Evolutionary conservation across 148 eudicot genomes (phyloP).

Genomic region (Linanthus parryae): DNA sequence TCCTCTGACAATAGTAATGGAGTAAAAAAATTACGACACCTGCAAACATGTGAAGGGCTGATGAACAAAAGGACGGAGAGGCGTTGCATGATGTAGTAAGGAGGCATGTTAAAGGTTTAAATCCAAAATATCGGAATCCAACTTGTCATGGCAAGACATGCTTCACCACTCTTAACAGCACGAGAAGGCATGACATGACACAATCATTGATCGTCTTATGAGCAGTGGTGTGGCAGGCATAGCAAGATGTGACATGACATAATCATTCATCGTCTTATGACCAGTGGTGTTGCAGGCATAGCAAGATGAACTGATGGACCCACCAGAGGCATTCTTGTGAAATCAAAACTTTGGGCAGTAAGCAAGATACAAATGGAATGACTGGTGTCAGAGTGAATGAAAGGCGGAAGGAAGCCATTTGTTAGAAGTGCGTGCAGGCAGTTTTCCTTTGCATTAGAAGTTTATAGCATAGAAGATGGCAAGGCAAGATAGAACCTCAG

Average conservation of each 20-base stretch:
- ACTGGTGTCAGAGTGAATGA: constrained; percentile 43
- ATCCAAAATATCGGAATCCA: constrained; percentile 49
- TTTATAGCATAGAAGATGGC: constrained; percentile 54
- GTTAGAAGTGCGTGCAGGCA: constrained; percentile 54
- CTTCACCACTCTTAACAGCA: constrained; percentile 74
- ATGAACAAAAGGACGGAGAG: constrained; percentile 46
- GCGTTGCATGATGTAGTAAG: constrained; percentile 73
- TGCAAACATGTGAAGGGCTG: constrained; percentile 60
- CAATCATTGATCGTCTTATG: constrained; percentile 37
- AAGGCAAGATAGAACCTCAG: constrained; percentile 77
- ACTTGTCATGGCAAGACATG: constrained; percentile 57
- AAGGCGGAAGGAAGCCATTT: constrained; percentile 57
- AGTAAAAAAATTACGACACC: constrained; percentile 61
- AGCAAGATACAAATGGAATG: constrained; percentile 31
- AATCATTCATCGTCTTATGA: constrained; percentile 24
- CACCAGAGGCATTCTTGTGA: constrained; percentile 47
- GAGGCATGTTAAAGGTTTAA: constrained; percentile 55
- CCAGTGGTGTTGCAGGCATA: constrained; percentile 32
- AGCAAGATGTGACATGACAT: background rate
- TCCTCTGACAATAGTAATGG: constrained; percentile 27
- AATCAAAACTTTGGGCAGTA: constrained; percentile 61
- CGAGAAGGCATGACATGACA: constrained; percentile 64
- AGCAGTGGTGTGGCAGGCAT: constrained; percentile 31
- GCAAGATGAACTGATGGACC: constrained; percentile 47
- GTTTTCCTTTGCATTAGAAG: constrained; percentile 58